A percentile compares a stretch with the other conserved stretches of the same genome.
These are phyloP conservation scores for Chamaecyparis obtusa DNA, from an alignment of 75 land plant species.

Conservation along the genomic window DNA sequence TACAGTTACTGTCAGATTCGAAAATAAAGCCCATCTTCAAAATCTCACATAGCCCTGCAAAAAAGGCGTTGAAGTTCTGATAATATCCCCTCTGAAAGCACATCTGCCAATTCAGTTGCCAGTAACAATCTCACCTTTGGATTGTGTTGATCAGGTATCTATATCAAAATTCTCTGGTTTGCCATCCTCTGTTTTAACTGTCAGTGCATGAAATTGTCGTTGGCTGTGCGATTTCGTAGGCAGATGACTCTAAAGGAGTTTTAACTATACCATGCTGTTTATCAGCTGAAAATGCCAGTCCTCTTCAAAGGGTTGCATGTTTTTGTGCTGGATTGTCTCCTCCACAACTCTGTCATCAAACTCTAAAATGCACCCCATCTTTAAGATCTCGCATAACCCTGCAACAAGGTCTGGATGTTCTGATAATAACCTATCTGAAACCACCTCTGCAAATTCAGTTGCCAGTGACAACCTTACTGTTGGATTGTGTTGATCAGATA, in stretches of 20 bases:
- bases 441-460: constrained; percentile 29
- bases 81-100: constrained; percentile 34
- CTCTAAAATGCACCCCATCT: too few relatives aligned
- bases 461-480: constrained; percentile 25
- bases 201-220: too few relatives aligned
- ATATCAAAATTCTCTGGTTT: constrained; percentile 9
- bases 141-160: constrained; percentile 17
- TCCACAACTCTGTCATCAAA: not conserved
- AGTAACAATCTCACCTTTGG: constrained; percentile 14
- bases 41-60: constrained; percentile 28
- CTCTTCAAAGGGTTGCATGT: too few relatives aligned
- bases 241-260: too few relatives aligned
- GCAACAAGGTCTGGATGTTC: constrained; percentile 33
- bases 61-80: constrained; percentile 31
- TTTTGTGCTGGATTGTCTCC: not conserved
- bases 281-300: too few relatives aligned
- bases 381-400: too few relatives aligned
- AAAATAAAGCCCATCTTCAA: constrained; percentile 35
- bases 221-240: too few relatives aligned
- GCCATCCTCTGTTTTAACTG: not conserved
- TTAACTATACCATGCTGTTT: too few relatives aligned
- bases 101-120: constrained; percentile 36
- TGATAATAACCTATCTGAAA: constrained; percentile 39
- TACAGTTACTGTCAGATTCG: constrained; percentile 11
- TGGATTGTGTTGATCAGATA: constrained; percentile 7